Percentiles rank a stretch among this genome's conserved stretches.
Evolutionary conservation across 1,139 yeast species (phyloP).

Genomic region (Debaryomyces subglobosus): DNA sequence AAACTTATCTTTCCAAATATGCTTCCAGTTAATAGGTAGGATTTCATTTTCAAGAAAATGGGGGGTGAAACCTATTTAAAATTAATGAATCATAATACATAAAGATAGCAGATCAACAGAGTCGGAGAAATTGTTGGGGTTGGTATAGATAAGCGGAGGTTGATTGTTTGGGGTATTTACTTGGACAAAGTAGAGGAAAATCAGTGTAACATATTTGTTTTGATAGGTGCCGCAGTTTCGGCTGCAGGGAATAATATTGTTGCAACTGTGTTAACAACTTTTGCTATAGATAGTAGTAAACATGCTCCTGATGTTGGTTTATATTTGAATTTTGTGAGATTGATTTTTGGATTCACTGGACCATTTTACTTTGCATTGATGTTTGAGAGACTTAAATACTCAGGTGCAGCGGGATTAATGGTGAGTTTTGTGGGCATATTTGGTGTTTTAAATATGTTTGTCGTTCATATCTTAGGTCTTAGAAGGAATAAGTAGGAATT

Average conservation of each 20-base stretch:
- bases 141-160: slow-evolving; percentile 5
- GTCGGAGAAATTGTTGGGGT: not conserved
- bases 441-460: slow-evolving; percentile 6
- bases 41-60: too few relatives aligned
- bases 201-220: slow-evolving; percentile 19
- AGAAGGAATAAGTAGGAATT: not conserved
- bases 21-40: too few relatives aligned
- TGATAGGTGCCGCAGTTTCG: slow-evolving; percentile 20
- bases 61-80: too few relatives aligned
- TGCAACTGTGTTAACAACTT: slow-evolving; percentile 22
- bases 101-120: not conserved
- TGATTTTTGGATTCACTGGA: slow-evolving; percentile 22
- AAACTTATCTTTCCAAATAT: too few relatives aligned
- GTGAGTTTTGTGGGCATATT: slow-evolving; percentile 19
- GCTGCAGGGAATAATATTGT: slow-evolving; percentile 22
- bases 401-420: slow-evolving; percentile 19
- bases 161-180: slow-evolving; percentile 20
- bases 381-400: slow-evolving; percentile 15
- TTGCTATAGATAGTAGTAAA: slow-evolving; percentile 18
- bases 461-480: not conserved
- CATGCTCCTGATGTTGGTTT: slow-evolving; percentile 19
- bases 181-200: slow-evolving; percentile 13
- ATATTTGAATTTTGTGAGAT: slow-evolving; percentile 21
- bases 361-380: slow-evolving; percentile 24
- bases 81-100: too few relatives aligned